A percentile compares a stretch with the other conserved stretches of the same genome.
Evolutionary conservation across 768 basidiomycete genomes (phyloP).

Genomic region (Lactarius pseudohatsudake): DNA sequence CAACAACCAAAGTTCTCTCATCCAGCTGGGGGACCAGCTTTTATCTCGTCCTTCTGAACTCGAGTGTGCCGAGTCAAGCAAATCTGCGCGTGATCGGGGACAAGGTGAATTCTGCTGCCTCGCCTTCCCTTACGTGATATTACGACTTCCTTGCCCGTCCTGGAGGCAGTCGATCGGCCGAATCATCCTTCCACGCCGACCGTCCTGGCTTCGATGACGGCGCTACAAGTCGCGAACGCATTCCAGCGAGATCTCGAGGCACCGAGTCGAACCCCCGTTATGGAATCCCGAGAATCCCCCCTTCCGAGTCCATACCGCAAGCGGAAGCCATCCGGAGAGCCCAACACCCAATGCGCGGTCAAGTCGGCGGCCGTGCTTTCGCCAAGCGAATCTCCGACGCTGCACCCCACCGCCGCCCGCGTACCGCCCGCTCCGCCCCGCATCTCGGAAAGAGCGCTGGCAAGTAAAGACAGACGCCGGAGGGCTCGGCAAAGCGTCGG

Average conservation of each 20-base stretch:
- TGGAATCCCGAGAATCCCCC: not conserved
- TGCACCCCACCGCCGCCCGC: too few relatives aligned
- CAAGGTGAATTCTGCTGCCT: not conserved
- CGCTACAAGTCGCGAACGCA: not conserved
- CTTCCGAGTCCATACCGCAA: slow-evolving; percentile 4
- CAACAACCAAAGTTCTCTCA: not conserved
- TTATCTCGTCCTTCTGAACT: not conserved
- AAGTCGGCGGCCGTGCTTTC: not conserved
- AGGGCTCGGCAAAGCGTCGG: slow-evolving; percentile 18
- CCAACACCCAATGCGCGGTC: too few relatives aligned
- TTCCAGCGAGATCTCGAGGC: not conserved
- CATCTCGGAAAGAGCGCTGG: slow-evolving; percentile 16
- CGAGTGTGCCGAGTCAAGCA: not conserved
- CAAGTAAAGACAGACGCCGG: slow-evolving; percentile 7
- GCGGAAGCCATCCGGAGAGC: slow-evolving; percentile 9
- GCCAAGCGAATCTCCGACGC: not conserved
- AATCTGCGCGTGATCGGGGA: not conserved
- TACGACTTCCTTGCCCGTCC: not conserved
- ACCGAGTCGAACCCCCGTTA: not conserved
- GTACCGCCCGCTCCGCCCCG: slow-evolving; percentile 17
- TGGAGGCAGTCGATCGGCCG: not conserved
- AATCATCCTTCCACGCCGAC: not conserved
- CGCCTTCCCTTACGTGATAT: too few relatives aligned
- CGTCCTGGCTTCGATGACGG: not conserved
- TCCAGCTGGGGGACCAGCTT: not conserved